Base-by-base conservation (phyloP, 2,329 filamentous ascomycete genomes). In the Endocalyx cinctus region DNA sequence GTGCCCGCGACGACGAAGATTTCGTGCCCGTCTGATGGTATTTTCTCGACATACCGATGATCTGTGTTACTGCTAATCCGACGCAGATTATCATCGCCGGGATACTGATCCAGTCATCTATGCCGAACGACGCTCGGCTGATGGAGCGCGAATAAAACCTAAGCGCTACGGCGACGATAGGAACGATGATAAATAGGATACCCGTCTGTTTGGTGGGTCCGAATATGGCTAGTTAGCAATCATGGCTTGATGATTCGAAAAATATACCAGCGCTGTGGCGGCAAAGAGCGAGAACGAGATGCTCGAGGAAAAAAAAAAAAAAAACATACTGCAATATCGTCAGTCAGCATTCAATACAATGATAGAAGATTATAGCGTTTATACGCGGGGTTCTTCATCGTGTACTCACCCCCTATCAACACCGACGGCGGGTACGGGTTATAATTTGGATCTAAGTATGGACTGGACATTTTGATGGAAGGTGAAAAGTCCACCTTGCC, bases 391-490 rank as follows among this genome's bases (percentile, higher is more conserved):
- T n/a, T n/a, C n/a, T n/a, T n/a, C n/a, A n/a, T n/a, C n/a, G n/a
- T n/a, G n/a, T n/a, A n/a, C n/a, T n/a, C n/a, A n/a, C n/a, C n/a
- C 2, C 44, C 42, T 12, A 47, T 20, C 36, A 47, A 25, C 5
- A 47, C 44, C 11, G 39, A 31, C 8, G 19, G 20, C 1, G 42
- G 15, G 25, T 47, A 47, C 12, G 44, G 42, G 15, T 47, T 38
- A 26, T 47, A 45, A 17, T 20, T 33, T 8, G 42, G 44, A 6
- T 33, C 12, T 13, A 36, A 40, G 20, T 47, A 47, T 1, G 44
- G 44, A 22, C 45, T 47, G 6, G n/a, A 6, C 41, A 43, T 47
- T 6, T 33, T 38, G 36, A n/a, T n/a, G n/a, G n/a, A n/a, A n/a
- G n/a, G n/a, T n/a, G n/a, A n/a, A n/a, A n/a, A n/a, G n/a, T n/a